Percentiles rank a stretch among this genome's conserved stretches.
These are phyloP conservation scores for Cetraspora pellucida DNA, from an alignment of 192 early-diverging fungal species.

Conservation along the genomic window DNA sequence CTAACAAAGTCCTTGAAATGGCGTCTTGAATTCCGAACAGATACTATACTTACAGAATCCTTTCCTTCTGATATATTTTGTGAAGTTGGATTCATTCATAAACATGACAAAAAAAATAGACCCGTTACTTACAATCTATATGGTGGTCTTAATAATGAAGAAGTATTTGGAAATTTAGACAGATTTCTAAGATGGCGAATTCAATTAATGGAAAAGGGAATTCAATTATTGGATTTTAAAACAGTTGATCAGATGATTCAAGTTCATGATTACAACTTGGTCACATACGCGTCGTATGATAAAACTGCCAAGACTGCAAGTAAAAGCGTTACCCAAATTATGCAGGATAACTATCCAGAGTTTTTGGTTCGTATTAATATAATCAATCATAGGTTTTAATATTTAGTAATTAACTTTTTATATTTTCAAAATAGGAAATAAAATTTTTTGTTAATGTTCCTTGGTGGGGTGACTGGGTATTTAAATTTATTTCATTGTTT, in stretches of 20 bases:
- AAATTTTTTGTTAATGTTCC: slow-evolving; percentile 68
- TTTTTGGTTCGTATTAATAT: slow-evolving; percentile 45
- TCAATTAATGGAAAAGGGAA: slow-evolving; percentile 62
- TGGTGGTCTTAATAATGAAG: slow-evolving; percentile 52
- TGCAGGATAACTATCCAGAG: slow-evolving; percentile 70
- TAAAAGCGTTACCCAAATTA: slow-evolving; percentile 52
- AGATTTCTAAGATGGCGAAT: slow-evolving; percentile 66
- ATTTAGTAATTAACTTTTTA: neutral
- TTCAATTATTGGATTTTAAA: slow-evolving; percentile 58
- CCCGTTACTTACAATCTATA: slow-evolving; percentile 66
- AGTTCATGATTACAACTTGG: slow-evolving; percentile 64
- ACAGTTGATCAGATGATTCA: slow-evolving; percentile 60
- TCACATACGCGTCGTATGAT: slow-evolving; percentile 52
- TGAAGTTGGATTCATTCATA: slow-evolving; percentile 55
- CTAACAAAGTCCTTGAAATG: slow-evolving; percentile 55
- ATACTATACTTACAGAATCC: slow-evolving; percentile 47
- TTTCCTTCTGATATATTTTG: slow-evolving; percentile 52
- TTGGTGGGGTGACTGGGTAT: slow-evolving; percentile 62
- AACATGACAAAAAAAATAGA: slow-evolving; percentile 50
- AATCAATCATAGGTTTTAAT: no score
- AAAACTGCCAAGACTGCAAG: slow-evolving; percentile 54
- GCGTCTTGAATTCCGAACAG: slow-evolving; percentile 55
- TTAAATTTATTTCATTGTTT: slow-evolving; percentile 58
- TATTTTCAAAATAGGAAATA: slow-evolving; percentile 33
- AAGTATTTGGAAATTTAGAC: slow-evolving; percentile 59